These are phyloP conservation scores for Ophioceras dolichostomum DNA, from an alignment of 2,329 filamentous ascomycete species.

Conservation along the genomic window DNA sequence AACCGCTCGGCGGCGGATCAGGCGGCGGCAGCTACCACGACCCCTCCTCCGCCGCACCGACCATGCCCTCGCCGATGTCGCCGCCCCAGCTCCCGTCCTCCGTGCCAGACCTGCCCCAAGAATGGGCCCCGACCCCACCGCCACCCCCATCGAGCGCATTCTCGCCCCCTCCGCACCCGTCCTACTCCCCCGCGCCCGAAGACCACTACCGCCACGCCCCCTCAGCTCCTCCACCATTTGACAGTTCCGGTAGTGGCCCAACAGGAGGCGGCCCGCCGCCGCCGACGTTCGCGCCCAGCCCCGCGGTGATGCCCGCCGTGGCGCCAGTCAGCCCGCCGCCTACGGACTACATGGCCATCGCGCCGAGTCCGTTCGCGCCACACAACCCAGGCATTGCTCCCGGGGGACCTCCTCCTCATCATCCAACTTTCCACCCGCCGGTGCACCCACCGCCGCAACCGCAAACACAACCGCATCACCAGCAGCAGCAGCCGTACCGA, in stretches of 20 bases:
- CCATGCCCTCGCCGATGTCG: slow-evolving; percentile 13
- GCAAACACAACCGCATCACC: no score
- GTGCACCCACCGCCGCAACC: slow-evolving; percentile 5
- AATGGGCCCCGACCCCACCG: slow-evolving; percentile 11
- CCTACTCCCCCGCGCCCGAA: no score
- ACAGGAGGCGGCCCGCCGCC: slow-evolving; percentile 11
- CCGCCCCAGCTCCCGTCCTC: slow-evolving; percentile 14
- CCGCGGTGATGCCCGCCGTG: slow-evolving; percentile 13
- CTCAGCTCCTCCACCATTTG: slow-evolving; percentile 5
- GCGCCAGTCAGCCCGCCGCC: slow-evolving; percentile 12
- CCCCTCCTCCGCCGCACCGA: neutral
- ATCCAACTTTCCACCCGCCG: no score
- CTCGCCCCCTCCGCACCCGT: slow-evolving; percentile 14
- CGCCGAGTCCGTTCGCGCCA: slow-evolving; percentile 9
- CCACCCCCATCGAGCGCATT: slow-evolving; percentile 19
- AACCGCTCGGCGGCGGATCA: slow-evolving; percentile 9
- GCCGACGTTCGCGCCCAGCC: slow-evolving; percentile 14
- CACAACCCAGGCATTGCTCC: slow-evolving; percentile 1
- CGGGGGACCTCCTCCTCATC: neutral
- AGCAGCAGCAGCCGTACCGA: slow-evolving; percentile 9
- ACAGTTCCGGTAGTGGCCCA: no score
- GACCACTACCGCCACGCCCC: slow-evolving; percentile 20
- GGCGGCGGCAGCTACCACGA: no score
- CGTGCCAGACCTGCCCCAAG: slow-evolving; percentile 11
- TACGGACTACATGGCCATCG: slow-evolving; percentile 8